Conservation (phyloP, 257 asterid genomes). For the Salvia hispanica region DNA sequence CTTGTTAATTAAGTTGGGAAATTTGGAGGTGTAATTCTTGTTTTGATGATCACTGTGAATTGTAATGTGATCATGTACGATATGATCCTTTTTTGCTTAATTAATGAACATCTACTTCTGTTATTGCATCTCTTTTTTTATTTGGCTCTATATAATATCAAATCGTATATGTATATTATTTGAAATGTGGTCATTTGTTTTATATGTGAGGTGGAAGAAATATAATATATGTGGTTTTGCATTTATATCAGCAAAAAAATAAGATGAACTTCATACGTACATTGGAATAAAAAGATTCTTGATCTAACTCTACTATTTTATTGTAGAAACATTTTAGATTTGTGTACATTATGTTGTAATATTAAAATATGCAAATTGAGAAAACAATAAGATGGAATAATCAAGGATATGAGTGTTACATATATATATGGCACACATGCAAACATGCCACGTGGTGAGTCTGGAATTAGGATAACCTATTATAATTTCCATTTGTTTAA, state of each 20-base stretch:
- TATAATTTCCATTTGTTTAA: too few species aligned
- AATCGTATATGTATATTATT: too few species aligned
- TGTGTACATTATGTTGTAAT: too few species aligned
- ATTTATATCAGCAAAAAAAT: too few species aligned
- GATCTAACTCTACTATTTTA: too few species aligned
- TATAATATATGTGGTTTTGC: too few species aligned
- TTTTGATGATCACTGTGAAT: constrained; percentile 1
- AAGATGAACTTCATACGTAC: too few species aligned
- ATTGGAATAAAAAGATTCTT: too few species aligned
- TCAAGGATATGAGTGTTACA: neutral
- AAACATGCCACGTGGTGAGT: constrained; percentile 18
- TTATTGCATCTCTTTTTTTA: neutral
- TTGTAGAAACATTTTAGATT: too few species aligned
- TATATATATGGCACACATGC: constrained; percentile 41
- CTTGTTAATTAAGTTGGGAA: neutral
- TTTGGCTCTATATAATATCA: neutral
- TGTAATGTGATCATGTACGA: neutral
- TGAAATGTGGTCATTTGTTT: too few species aligned
- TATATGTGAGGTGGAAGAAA: too few species aligned
- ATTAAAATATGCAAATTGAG: too few species aligned
- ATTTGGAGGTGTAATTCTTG: constrained; percentile 25
- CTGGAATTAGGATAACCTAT: neutral
- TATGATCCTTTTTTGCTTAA: constrained; percentile 9
- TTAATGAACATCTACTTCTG: constrained; percentile 4
- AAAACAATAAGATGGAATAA: constrained; percentile 14